Conservation (phyloP, 2,329 filamentous ascomycete genomes). For the Fusarium devonianum region DNA sequence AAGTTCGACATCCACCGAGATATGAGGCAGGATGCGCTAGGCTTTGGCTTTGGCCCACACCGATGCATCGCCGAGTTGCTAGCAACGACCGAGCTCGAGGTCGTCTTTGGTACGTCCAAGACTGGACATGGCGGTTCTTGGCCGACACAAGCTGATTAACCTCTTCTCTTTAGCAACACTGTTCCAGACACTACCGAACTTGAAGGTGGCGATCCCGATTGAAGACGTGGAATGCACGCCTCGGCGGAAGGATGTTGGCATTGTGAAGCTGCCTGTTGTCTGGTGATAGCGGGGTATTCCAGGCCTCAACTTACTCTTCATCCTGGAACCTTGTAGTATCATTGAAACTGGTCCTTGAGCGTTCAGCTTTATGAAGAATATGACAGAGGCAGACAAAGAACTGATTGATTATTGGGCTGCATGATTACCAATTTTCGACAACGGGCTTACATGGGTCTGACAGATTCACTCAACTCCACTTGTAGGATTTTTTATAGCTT, state of each 20-base stretch:
- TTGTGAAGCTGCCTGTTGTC: constrained; percentile 48
- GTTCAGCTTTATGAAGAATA: constrained; percentile 23
- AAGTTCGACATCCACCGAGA: constrained; percentile 53
- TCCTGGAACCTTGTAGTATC: neutral
- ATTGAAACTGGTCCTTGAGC: neutral
- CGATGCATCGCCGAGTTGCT: constrained; percentile 55
- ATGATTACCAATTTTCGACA: constrained; percentile 24
- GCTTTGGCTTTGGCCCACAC: constrained; percentile 56
- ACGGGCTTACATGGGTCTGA: constrained; percentile 11
- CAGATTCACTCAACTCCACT: neutral
- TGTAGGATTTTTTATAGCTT: neutral
- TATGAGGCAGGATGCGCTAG: constrained; percentile 47
- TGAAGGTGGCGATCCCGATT: constrained; percentile 50
- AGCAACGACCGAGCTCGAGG: constrained; percentile 51
- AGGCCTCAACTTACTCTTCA: neutral
- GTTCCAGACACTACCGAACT: constrained; percentile 49
- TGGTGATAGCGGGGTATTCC: constrained; percentile 41
- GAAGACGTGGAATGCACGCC: constrained; percentile 35
- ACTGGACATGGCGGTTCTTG: neutral
- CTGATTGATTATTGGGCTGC: too few relatives aligned
- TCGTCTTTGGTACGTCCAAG: constrained; percentile 51
- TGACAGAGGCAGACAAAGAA: constrained; percentile 19
- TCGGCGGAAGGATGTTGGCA: constrained; percentile 43
- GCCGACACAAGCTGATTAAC: neutral
- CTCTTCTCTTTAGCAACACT: constrained; percentile 45